A percentile compares a stretch with the other conserved stretches of the same genome.
Evolutionary conservation across 1,284 basidiomycete species (phyloP).

Genomic region (Ceratobasidium sp.): DNA sequence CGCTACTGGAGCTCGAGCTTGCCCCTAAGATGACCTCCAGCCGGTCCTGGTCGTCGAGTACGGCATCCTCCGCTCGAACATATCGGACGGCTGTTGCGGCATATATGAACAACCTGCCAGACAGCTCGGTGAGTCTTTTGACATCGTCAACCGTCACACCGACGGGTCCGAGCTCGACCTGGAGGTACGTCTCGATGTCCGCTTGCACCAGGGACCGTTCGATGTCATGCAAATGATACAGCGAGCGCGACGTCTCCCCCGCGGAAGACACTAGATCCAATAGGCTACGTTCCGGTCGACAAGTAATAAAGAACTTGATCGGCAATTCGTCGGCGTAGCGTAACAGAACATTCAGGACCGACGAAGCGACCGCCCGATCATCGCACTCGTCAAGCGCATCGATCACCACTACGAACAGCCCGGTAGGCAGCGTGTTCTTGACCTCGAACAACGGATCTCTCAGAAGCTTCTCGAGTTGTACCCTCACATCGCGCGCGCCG

Average conservation of each 20-base stretch:
- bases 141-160: not conserved
- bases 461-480: slow-evolving; percentile 12
- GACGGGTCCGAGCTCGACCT: not conserved
- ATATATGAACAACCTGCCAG: slow-evolving; percentile 20
- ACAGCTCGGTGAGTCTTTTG: not conserved
- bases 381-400: slow-evolving; percentile 41
- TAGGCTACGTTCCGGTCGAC: not conserved
- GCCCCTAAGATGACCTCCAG: not conserved
- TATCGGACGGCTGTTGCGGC: slow-evolving; percentile 15
- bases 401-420: slow-evolving; percentile 6
- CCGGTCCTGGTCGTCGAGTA: not conserved
- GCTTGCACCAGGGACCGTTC: slow-evolving; percentile 27
- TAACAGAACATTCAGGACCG: not conserved
- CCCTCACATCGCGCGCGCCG: not conserved
- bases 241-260: not conserved
- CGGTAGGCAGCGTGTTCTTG: not conserved
- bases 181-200: slow-evolving; percentile 2
- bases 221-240: slow-evolving; percentile 35
- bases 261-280: not conserved
- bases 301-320: slow-evolving; percentile 6
- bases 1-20: not conserved
- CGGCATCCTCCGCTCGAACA: not conserved
- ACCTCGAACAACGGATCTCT: not conserved
- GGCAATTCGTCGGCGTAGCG: not conserved
- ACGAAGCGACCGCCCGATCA: not conserved